Evolutionary conservation across 2,329 filamentous ascomycete genomes (phyloP).

Genomic region (Alternaria postmessia): DNA sequence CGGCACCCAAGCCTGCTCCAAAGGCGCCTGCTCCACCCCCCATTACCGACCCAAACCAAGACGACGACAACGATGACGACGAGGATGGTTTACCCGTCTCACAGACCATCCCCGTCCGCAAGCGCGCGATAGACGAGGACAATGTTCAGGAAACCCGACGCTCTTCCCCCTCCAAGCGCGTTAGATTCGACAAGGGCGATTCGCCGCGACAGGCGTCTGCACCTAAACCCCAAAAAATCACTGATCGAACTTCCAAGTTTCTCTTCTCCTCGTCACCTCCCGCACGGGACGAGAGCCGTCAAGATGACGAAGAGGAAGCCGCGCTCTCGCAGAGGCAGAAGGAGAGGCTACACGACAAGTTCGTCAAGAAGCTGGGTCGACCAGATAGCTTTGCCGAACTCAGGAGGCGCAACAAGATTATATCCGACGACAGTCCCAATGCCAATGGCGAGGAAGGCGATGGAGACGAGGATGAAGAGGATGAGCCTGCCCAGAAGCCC

Average conservation of each 20-base stretch:
- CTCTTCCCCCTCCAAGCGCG: constrained; percentile 51
- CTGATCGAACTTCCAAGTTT: constrained; percentile 65
- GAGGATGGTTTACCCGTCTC: constrained; percentile 23
- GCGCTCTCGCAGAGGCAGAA: constrained; percentile 66
- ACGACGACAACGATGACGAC: constrained; percentile 21
- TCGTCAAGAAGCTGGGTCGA: constrained; percentile 88
- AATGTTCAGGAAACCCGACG: constrained; percentile 40
- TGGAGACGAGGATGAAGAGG: constrained; percentile 64
- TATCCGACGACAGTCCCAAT: constrained; percentile 63
- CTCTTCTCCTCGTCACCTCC: constrained; percentile 64
- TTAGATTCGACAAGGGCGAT: constrained; percentile 32
- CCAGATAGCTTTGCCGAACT: constrained; percentile 80
- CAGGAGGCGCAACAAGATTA: constrained; percentile 65
- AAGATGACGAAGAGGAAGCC: constrained; percentile 55
- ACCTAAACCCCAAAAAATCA: constrained; percentile 48
- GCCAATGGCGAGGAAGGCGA: constrained; percentile 61
- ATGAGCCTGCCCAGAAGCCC: constrained; percentile 62
- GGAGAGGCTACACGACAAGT: constrained; percentile 79
- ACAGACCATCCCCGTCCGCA: constrained; percentile 23
- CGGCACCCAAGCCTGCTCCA: constrained; percentile 17
- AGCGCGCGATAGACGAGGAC: constrained; percentile 49
- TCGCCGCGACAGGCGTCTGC: constrained; percentile 32
- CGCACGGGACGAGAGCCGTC: constrained; percentile 36
- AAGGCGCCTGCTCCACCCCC: constrained; percentile 34
- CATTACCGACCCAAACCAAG: constrained; percentile 8